A percentile compares a stretch with the other conserved stretches of the same genome.
Evolutionary conservation across 2,329 filamentous ascomycete genomes (phyloP).

Genomic region (Neonectria faginata): DNA sequence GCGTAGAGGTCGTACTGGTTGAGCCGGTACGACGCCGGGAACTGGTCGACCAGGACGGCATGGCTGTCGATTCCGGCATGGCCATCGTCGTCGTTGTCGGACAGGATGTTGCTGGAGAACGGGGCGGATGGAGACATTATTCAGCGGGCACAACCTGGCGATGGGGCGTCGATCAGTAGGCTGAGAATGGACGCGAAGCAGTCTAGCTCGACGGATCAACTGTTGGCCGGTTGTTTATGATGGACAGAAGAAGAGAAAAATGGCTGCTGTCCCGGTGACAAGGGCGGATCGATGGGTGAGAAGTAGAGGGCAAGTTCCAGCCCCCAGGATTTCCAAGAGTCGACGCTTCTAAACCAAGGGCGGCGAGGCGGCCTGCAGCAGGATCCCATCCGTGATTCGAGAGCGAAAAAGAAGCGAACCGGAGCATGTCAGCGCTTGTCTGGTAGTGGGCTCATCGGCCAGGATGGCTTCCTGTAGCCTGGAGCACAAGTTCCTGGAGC

Average conservation of each 20-base stretch:
- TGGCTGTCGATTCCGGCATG: slow-evolving; percentile 2
- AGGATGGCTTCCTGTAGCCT: background rate
- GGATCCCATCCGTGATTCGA: background rate
- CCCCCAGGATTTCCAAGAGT: background rate
- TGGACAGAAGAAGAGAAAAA: background rate
- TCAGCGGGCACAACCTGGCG: background rate
- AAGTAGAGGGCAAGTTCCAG: background rate
- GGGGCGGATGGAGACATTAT: slow-evolving; percentile 15
- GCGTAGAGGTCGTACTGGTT: slow-evolving; percentile 13
- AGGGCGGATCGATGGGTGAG: background rate
- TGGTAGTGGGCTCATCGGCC: background rate
- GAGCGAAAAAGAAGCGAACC: background rate
- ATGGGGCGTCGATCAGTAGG: background rate
- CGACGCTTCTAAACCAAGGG: background rate
- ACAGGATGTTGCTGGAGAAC: slow-evolving; percentile 16
- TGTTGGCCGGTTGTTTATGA: background rate
- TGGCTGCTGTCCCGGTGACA: background rate
- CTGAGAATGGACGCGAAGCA: background rate
- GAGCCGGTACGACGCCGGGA: slow-evolving; percentile 19
- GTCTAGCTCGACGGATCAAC: background rate
- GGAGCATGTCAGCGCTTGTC: background rate
- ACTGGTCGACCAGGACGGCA: slow-evolving; percentile 7
- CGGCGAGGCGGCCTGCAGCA: background rate
- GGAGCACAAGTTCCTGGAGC: background rate
- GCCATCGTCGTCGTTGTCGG: background rate